Evolutionary conservation across 306 rosid genomes (phyloP), one percentile per base, ranked within the genome.

Genomic region (Mimosa pudica): DNA sequence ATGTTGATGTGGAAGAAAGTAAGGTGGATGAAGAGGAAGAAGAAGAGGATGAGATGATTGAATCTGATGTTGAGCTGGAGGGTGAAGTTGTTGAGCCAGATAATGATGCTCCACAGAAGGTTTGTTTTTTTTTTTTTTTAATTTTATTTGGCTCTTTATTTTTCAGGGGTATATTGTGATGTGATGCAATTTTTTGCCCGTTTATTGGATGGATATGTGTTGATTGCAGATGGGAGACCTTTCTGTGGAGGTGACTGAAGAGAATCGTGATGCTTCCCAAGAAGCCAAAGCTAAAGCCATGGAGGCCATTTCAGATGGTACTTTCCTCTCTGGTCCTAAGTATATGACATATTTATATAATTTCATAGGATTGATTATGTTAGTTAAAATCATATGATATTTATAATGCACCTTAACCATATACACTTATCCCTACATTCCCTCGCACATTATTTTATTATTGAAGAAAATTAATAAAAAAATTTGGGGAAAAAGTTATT

Each of bases 91-190:
- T 92, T 3, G 95, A 93, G 83, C 89, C 97, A 48, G 98, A 93
- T 64, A 77, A 87, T 75, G 98, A 91, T 71, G 93, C 97, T 73
- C 88, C 98, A 7, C 98, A 93, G 79, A 93, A 93, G 93, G 98
- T 89, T 45, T 42, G 55, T 24, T 24, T 45, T 42, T 63, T n/a
- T n/a, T n/a, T n/a, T n/a, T n/a, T n/a, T n/a, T n/a, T n/a, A n/a
- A n/a, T n/a, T n/a, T 63, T 52, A 14, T 12, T 0, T 14, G 67
- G 4, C 0, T 12, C 58, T 51, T 4, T 7, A 0, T 14, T 78
- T 80, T 60, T 13, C 11, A 6, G 73, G 8, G 42, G 3, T 71
- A 48, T 18, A 18, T 62, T n/a, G 36, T n/a, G 58, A 6, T 79
- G 47, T 10, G 11, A 64, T 82, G 69, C 54, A 60, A 60, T 0